Conservation (phyloP, 305 asterid genomes). For the Monarda citriodora region DNA sequence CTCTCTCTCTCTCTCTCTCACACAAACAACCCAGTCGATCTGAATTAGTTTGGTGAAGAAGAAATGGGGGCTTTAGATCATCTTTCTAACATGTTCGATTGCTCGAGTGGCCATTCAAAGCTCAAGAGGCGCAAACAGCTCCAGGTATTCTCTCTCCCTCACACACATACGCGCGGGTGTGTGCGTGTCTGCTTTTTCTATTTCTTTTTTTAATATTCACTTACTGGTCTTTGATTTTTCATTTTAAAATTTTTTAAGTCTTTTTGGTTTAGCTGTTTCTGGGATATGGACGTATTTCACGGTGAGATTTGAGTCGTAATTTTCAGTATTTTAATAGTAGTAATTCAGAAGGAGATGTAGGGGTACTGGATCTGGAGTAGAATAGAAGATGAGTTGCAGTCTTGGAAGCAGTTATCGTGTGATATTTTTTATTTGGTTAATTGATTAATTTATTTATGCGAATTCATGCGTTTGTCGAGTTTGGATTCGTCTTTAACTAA, state of each 20-base stretch:
- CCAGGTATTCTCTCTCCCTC: conserved; percentile 40
- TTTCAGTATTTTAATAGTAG: neutral
- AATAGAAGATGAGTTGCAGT: neutral
- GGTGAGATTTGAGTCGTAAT: too few species aligned
- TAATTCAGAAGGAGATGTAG: conserved; percentile 12
- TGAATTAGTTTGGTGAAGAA: neutral
- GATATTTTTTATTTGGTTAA: neutral
- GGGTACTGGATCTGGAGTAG: conserved; percentile 26
- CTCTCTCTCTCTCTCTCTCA: neutral
- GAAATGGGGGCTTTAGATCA: conserved; percentile 82
- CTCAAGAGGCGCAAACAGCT: conserved; percentile 73
- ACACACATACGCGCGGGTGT: neutral
- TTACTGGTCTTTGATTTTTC: neutral
- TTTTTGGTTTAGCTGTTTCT: too few species aligned
- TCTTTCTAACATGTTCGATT: conserved; percentile 75
- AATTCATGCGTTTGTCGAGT: neutral
- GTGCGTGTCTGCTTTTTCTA: neutral
- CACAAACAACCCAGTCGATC: neutral
- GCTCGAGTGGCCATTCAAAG: conserved; percentile 64
- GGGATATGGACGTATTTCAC: neutral
- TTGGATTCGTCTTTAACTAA: neutral
- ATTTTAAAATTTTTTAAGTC: neutral
- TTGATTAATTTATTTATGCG: neutral
- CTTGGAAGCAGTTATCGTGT: neutral
- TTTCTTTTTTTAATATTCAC: neutral